Percentiles rank a stretch among this genome's conserved stretches.
Conservation (phyloP, 176 grass and related monocot species). For the Poa pratensis region DNA sequence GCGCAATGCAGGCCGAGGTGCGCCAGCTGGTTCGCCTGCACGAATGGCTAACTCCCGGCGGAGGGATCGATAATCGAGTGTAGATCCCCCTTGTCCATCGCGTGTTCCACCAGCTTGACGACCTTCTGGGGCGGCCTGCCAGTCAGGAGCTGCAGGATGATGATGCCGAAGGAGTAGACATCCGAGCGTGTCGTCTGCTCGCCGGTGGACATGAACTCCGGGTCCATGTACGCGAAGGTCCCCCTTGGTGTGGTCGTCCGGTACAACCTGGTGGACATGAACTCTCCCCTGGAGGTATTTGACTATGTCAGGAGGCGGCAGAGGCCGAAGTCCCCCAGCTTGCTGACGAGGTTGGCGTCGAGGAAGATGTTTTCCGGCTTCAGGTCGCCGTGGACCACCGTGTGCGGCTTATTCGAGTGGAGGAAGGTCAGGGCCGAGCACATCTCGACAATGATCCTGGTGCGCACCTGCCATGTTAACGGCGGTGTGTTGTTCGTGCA, state of each 20-base stretch:
- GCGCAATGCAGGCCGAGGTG: constrained; percentile 64
- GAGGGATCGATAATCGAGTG: constrained; percentile 58
- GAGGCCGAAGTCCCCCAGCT: constrained; percentile 63
- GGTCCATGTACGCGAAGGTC: constrained; percentile 61
- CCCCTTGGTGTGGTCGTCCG: constrained; percentile 39
- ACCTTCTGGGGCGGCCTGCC: constrained; percentile 57
- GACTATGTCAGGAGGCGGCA: constrained; percentile 45
- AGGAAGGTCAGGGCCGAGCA: constrained; percentile 82
- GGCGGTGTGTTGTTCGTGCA: constrained; percentile 45
- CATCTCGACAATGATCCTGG: constrained; percentile 67
- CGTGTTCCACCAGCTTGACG: constrained; percentile 51
- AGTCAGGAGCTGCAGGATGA: constrained; percentile 69
- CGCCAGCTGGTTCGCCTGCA: constrained; percentile 71
- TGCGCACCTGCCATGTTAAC: constrained; percentile 67
- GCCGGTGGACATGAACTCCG: constrained; percentile 54
- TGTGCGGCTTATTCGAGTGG: constrained; percentile 61
- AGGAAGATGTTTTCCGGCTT: constrained; percentile 76
- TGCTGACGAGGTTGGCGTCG: constrained; percentile 70
- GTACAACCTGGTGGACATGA: constrained; percentile 44
- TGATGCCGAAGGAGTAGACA: constrained; percentile 74
- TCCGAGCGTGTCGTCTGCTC: constrained; percentile 64
- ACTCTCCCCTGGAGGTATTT: constrained; percentile 19
- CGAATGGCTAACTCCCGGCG: constrained; percentile 71
- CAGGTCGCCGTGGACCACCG: constrained; percentile 67
- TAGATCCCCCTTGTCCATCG: constrained; percentile 53